A percentile compares a stretch with the other conserved stretches of the same genome.
These are phyloP conservation scores for Iodosphaeria phyllophila DNA, from an alignment of 2,329 filamentous ascomycete genomes.

Conservation along the genomic window DNA sequence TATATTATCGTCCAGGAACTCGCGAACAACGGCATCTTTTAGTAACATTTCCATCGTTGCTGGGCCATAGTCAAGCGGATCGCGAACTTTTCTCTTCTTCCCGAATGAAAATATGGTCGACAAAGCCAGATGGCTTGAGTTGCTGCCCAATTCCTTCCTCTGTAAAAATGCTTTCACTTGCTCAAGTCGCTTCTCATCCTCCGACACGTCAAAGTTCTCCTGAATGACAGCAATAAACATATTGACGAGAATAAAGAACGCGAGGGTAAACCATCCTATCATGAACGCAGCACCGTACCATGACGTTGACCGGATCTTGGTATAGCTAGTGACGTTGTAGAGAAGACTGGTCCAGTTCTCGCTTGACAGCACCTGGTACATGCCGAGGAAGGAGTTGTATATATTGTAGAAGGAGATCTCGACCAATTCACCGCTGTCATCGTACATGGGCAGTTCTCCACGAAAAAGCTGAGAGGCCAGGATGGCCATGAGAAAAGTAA, in stretches of 20 bases:
- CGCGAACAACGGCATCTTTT: slow-evolving; percentile 85
- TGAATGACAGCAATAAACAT: slow-evolving; percentile 99
- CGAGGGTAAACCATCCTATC: slow-evolving; percentile 87
- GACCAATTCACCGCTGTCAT: slow-evolving; percentile 41
- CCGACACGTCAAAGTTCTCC: slow-evolving; percentile 96
- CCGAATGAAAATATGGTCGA: slow-evolving; percentile 50
- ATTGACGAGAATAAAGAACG: slow-evolving; percentile 91
- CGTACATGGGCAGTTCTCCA: slow-evolving; percentile 54
- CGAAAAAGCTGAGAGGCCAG: slow-evolving; percentile 88
- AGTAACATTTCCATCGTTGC: slow-evolving; percentile 91
- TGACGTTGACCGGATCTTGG: slow-evolving; percentile 46
- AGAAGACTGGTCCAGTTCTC: slow-evolving; percentile 89
- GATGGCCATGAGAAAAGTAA: slow-evolving; percentile 85
- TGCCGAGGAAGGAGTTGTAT: slow-evolving; percentile 89
- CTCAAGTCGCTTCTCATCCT: slow-evolving; percentile 92
- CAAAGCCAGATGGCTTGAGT: slow-evolving; percentile 55
- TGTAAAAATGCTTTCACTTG: slow-evolving; percentile 92
- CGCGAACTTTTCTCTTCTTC: slow-evolving; percentile 41
- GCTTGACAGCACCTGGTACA: slow-evolving; percentile 93
- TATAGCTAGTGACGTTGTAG: slow-evolving; percentile 61
- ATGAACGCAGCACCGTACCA: slow-evolving; percentile 89
- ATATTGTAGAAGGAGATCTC: slow-evolving; percentile 72
- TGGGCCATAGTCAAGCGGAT: slow-evolving; percentile 80
- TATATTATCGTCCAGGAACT: slow-evolving; percentile 70
- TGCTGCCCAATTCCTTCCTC: slow-evolving; percentile 64